phyloP scores from a whole-genome alignment of 2,329 filamentous ascomycete species.

The Diaporthe eres region DNA sequence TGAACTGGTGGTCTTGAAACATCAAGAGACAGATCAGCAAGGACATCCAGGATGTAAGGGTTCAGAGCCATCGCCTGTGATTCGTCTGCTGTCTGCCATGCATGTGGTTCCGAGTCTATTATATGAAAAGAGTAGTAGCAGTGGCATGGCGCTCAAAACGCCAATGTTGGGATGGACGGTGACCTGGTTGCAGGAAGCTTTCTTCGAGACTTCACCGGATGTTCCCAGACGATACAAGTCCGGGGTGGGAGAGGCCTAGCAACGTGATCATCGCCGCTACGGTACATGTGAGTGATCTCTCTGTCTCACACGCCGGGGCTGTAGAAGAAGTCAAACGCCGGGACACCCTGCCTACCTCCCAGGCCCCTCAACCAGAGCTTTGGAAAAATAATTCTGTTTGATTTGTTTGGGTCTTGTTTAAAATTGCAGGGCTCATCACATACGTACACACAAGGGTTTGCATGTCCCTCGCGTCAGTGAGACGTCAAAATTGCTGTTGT shows the following conservation, averaged over 20 bases:
- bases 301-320: background rate
- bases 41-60: background rate
- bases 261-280: background rate
- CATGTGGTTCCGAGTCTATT: constrained; percentile 22
- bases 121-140: constrained; percentile 12
- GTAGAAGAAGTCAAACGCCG: background rate
- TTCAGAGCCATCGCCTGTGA: background rate
- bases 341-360: background rate
- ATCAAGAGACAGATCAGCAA: constrained; percentile 8
- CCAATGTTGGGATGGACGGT: constrained; percentile 19
- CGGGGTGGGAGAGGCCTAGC: background rate
- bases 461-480: background rate
- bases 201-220: constrained; percentile 10
- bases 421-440: background rate
- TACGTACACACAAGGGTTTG: no score
- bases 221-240: background rate
- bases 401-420: no score
- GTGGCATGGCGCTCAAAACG: constrained; percentile 9
- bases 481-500: constrained; percentile 8
- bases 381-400: no score
- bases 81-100: constrained; percentile 19
- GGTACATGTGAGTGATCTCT: no score
- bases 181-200: constrained; percentile 8
- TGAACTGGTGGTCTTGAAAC: constrained; percentile 24
- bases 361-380: background rate